Evolutionary conservation across 331 rosid species (phyloP), one percentile per base, ranked within the genome.

Genomic region (Pyrus hybrid): DNA sequence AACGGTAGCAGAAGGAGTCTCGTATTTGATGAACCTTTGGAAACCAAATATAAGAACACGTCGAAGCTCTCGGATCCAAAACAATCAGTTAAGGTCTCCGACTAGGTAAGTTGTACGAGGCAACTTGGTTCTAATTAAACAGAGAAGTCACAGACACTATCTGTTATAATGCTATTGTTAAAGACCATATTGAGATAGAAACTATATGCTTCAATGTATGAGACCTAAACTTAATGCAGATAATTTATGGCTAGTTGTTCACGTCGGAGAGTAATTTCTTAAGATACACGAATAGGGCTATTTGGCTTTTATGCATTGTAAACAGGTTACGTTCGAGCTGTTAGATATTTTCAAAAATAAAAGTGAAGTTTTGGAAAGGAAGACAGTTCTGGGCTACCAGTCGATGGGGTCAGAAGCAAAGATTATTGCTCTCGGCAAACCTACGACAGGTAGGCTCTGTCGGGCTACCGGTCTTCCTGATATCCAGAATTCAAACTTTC

Each of bases 1-100:
- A n/a, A 30, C 57, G 6, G 28, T 76, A 30, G 13, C n/a, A 37
- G 77, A 78, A 53, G 81, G 77, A 20, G 70, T 71, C 10, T 7
- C 14, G 5, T 17, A 14, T n/a, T 1, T 76, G 16, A 56, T 57
- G 7, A 20, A 37, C 16, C 28, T 18, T 13, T 51, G 66, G 72
- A 49, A 29, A 32, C 75, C 58, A 16, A 54, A 2, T 1, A 33
- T 54, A 57, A 22, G 32, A 29, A 64, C 16, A 0, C 64, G 14
- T 23, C 8, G 29, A 10, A 60, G 30, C n/a, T 22, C 30, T 60
- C 29, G 6, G 30, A 60, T 22, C 16, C 17, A 12, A 12, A 22
- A 12, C 6, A 13, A 22, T 60, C 14, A 5, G 64, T 60, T n/a
- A 8, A 8, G 26, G 1, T 51, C 57, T 51, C 57, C 21, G 3